Evolutionary conservation across 108 stramenopile species (phyloP).

Genomic region (Discostella pseudostelligera): DNA sequence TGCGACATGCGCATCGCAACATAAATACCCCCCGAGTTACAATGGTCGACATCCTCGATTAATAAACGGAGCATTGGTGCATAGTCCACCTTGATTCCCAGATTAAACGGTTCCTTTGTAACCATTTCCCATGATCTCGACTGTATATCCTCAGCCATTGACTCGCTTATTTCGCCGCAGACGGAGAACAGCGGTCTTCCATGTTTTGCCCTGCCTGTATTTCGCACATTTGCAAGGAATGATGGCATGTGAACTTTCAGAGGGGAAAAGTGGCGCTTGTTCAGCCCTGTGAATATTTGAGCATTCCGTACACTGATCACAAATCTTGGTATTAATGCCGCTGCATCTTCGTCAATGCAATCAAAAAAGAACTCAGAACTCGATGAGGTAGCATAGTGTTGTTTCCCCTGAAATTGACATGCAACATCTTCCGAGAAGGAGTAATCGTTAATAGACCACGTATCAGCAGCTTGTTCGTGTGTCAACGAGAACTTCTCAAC

Average conservation of each 20-base stretch:
- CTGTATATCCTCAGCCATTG: conserved; percentile 19
- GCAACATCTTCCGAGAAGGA: conserved; percentile 17
- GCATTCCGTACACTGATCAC: conserved; percentile 25
- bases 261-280: conserved; percentile 10
- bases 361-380: conserved; percentile 40
- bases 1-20: conserved; percentile 74
- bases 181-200: conserved; percentile 46
- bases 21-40: conserved; percentile 16
- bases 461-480: conserved; percentile 23
- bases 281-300: conserved; percentile 46
- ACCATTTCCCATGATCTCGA: conserved; percentile 67
- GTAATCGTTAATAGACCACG: conserved; percentile 35
- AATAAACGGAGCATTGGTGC: conserved; percentile 63
- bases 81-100: conserved; percentile 60
- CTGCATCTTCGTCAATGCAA: conserved; percentile 41
- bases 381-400: conserved; percentile 8
- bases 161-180: conserved; percentile 8
- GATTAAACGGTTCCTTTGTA: conserved; percentile 39
- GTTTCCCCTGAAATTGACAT: not conserved
- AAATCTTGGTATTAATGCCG: conserved; percentile 28
- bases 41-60: conserved; percentile 33
- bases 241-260: conserved; percentile 29
- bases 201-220: conserved; percentile 39
- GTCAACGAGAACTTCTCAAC: conserved; percentile 41
- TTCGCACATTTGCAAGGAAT: conserved; percentile 34